phyloP scores from a whole-genome alignment of 1,139 yeast genomes.

The Magnusiomyces tetraspermus region DNA sequence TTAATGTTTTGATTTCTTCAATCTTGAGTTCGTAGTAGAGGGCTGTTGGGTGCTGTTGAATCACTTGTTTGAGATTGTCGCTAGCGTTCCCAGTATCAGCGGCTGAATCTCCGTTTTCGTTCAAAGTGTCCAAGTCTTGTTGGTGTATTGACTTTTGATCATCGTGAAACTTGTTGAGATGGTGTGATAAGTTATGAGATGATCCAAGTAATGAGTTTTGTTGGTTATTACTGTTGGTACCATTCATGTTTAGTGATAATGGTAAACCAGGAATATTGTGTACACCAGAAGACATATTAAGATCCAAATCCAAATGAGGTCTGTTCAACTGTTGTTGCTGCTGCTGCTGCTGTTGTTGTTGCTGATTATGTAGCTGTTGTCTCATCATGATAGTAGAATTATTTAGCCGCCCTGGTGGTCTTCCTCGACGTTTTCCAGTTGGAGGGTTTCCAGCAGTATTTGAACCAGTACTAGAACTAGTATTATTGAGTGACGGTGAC shows the following conservation, averaged over 20 bases:
- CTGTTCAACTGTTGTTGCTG: neutral
- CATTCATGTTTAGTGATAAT: neutral
- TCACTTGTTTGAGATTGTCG: neutral
- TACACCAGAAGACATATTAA: neutral
- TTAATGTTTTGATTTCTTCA: conserved; percentile 2
- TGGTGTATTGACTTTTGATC: too few relatives aligned
- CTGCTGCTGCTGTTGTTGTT: neutral
- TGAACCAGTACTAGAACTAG: too few relatives aligned
- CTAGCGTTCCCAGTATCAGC: neutral
- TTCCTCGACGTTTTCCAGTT: too few relatives aligned
- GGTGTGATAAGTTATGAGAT: neutral
- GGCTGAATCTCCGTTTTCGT: neutral
- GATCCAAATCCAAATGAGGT: neutral
- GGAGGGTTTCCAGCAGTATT: too few relatives aligned
- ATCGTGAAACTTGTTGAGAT: too few relatives aligned
- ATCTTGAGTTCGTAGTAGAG: neutral
- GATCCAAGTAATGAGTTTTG: neutral
- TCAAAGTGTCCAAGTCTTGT: neutral
- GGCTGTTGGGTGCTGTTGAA: neutral
- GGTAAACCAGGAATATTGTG: neutral
- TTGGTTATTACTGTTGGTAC: too few relatives aligned
- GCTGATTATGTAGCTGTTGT: neutral
- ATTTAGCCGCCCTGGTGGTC: too few relatives aligned
- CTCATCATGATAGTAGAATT: too few relatives aligned
- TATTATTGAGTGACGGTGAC: too few relatives aligned